These are phyloP conservation scores for Entomortierella parvispora DNA, from an alignment of 192 early-diverging fungal species.

Conservation along the genomic window DNA sequence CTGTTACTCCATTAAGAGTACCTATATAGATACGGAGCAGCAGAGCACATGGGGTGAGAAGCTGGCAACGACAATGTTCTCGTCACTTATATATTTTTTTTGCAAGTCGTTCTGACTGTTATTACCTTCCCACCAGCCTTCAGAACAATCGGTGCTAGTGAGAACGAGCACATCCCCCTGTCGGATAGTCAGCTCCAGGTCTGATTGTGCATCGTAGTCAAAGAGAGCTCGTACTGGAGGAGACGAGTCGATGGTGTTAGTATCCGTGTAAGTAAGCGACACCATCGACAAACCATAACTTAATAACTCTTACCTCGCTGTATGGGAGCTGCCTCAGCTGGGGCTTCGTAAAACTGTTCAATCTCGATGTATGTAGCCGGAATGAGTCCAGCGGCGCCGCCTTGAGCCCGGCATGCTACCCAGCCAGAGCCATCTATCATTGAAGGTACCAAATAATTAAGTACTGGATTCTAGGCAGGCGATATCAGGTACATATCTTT, in stretches of 20 bases:
- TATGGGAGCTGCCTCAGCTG: constrained; percentile 8
- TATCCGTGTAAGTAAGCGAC: no score
- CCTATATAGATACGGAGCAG: constrained; percentile 31
- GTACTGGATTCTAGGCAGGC: no score
- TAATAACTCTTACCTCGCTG: constrained; percentile 24
- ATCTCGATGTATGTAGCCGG: constrained; percentile 63
- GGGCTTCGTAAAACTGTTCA: constrained; percentile 35
- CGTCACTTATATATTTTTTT: not conserved
- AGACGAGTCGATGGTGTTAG: no score
- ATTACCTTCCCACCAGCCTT: constrained; percentile 72
- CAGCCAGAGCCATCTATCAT: constrained; percentile 43
- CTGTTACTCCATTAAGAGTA: constrained; percentile 51
- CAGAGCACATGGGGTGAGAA: not conserved
- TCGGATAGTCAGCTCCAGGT: constrained; percentile 60
- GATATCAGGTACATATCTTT: no score
- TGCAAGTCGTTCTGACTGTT: no score
- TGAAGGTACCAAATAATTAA: no score
- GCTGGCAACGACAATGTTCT: not conserved
- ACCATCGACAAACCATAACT: no score
- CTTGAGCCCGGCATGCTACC: constrained; percentile 26
- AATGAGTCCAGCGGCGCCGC: constrained; percentile 51
- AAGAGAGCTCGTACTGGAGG: constrained; percentile 63
- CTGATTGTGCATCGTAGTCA: constrained; percentile 63
- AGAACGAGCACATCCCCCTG: constrained; percentile 59
- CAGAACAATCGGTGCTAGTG: constrained; percentile 58